phyloP scores from a whole-genome alignment of 148 eudicot genomes.

The Vaccinium darrowii region DNA sequence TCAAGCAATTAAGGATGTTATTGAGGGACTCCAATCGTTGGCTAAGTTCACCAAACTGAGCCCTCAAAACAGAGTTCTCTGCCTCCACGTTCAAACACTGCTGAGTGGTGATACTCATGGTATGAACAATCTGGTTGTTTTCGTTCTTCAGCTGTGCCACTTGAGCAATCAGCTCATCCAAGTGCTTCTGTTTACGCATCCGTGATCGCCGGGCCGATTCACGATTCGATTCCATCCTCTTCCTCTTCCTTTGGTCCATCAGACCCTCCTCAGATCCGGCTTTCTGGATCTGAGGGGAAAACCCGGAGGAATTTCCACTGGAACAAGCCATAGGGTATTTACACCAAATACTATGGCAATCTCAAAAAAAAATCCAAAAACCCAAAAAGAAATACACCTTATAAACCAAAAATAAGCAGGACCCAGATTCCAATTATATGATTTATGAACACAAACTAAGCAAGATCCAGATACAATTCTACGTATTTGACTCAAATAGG shows the following conservation, averaged over 20 bases:
- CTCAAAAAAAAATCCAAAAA: neutral
- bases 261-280: constrained; percentile 58
- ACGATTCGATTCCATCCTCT: constrained; percentile 53
- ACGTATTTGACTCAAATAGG: neutral
- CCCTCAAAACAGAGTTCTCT: constrained; percentile 63
- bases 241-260: constrained; percentile 67
- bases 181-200: constrained; percentile 41
- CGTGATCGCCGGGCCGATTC: constrained; percentile 51
- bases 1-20: constrained; percentile 45
- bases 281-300: constrained; percentile 25
- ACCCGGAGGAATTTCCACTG: constrained; percentile 44
- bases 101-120: constrained; percentile 37
- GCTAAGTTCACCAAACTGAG: constrained; percentile 58
- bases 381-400: neutral
- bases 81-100: constrained; percentile 50
- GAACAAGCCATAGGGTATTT: constrained; percentile 42
- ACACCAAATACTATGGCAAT: neutral
- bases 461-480: neutral
- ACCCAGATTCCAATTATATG: neutral
- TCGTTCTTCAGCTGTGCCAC: constrained; percentile 40
- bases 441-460: no score
- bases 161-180: constrained; percentile 37
- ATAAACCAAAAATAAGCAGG: neutral
- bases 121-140: constrained; percentile 40
- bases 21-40: constrained; percentile 63